A percentile compares a stretch with the other conserved stretches of the same genome.
Conservation (phyloP, 495 filamentous ascomycete genomes). For the Durotheca rogersii region DNA sequence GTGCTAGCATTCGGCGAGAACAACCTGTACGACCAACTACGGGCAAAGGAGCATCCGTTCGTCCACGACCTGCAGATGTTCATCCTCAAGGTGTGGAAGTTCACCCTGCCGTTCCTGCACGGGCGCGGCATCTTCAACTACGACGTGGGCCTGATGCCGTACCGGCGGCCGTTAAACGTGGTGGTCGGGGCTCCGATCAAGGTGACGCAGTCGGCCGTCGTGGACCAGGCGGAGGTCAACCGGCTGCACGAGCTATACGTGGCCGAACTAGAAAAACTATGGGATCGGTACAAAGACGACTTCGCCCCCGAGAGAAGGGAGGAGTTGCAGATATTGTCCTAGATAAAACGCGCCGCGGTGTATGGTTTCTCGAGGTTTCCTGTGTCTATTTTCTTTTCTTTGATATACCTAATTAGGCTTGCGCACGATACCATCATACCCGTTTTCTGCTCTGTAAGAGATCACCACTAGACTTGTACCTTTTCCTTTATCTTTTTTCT, state of each 20-base stretch:
- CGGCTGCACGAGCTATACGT: constrained; percentile 77
- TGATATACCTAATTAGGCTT: neutral
- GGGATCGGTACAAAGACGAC: constrained; percentile 84
- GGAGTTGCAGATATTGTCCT: constrained; percentile 80
- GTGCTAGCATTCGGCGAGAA: constrained; percentile 94
- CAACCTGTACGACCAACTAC: constrained; percentile 87
- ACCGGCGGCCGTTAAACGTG: constrained; percentile 80
- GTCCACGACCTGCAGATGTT: constrained; percentile 77
- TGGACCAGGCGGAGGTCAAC: constrained; percentile 70
- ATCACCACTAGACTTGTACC: too few relatives aligned
- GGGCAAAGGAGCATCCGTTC: constrained; percentile 65
- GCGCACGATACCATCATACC: neutral
- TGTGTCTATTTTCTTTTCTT: neutral
- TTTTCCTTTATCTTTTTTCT: too few relatives aligned
- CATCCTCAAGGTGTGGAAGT: constrained; percentile 82
- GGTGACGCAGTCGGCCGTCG: constrained; percentile 56
- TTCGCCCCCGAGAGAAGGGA: constrained; percentile 71
- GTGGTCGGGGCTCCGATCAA: constrained; percentile 81
- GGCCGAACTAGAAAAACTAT: constrained; percentile 73
- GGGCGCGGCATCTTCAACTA: constrained; percentile 95
- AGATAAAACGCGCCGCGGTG: constrained; percentile 20
- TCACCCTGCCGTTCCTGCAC: constrained; percentile 88
- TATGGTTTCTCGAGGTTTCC: neutral
- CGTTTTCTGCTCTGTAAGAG: too few relatives aligned
- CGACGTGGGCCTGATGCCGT: constrained; percentile 93